Conservation (phyloP, 2,329 filamentous ascomycete genomes). For the Monosporascus cannonballus region DNA sequence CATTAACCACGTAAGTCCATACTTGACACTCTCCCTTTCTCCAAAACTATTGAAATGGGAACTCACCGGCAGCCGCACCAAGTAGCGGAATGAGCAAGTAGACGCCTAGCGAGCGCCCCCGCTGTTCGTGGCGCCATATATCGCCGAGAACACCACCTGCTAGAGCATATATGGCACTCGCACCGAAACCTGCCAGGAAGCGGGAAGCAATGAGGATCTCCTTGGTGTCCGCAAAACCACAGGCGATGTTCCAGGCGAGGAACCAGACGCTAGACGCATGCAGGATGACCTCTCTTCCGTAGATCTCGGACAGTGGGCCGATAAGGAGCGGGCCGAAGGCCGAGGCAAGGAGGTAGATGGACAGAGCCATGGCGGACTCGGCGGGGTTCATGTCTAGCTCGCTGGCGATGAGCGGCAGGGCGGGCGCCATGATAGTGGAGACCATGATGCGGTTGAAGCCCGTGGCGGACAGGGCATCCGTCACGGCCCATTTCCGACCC, state of each 20-base stretch:
- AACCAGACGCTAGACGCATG: slow-evolving; percentile 43
- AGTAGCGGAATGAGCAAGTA: slow-evolving; percentile 35
- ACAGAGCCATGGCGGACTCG: slow-evolving; percentile 41
- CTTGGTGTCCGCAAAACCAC: slow-evolving; percentile 34
- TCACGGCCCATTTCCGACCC: slow-evolving; percentile 41
- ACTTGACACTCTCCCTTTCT: no score
- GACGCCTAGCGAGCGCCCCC: slow-evolving; percentile 33
- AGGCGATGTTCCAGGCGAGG: slow-evolving; percentile 41
- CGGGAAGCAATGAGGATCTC: slow-evolving; percentile 36
- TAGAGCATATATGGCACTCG: slow-evolving; percentile 38
- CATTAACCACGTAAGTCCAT: no score
- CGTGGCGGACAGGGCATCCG: slow-evolving; percentile 40
- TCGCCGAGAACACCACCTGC: slow-evolving; percentile 42
- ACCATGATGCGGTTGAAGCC: slow-evolving; percentile 47
- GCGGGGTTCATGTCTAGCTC: slow-evolving; percentile 45
- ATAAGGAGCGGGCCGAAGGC: slow-evolving; percentile 38
- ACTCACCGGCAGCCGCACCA: slow-evolving; percentile 30
- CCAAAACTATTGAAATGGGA: neutral
- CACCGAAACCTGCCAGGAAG: slow-evolving; percentile 43
- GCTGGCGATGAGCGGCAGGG: slow-evolving; percentile 39
- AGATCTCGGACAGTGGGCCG: slow-evolving; percentile 42
- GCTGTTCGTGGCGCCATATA: slow-evolving; percentile 37
- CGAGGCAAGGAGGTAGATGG: slow-evolving; percentile 34
- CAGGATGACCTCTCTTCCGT: slow-evolving; percentile 35
- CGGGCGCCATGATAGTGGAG: slow-evolving; percentile 46